Conservation (phyloP, 805 yeast species). For the Schwanniomyces sp. region DNA sequence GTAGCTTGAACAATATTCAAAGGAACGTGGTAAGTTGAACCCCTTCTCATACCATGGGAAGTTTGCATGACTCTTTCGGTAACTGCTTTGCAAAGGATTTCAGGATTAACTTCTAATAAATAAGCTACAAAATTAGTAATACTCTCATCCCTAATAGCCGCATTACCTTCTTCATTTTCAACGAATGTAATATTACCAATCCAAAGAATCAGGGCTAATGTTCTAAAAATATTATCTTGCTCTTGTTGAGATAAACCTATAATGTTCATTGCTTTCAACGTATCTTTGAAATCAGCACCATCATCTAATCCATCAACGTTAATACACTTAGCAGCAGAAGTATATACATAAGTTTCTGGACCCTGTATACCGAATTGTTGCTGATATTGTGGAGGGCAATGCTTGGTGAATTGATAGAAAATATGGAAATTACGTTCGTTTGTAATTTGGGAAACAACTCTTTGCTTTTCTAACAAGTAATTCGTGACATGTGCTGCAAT, state of each 20-base stretch:
- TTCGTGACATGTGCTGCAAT: conserved; percentile 95
- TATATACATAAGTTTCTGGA: conserved; percentile 90
- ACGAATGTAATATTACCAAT: conserved; percentile 86
- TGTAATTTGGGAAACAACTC: conserved; percentile 93
- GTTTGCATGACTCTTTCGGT: conserved; percentile 87
- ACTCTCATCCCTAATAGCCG: conserved; percentile 76
- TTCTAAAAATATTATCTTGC: conserved; percentile 86
- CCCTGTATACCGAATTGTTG: conserved; percentile 85
- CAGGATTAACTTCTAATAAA: conserved; percentile 75
- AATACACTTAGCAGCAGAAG: conserved; percentile 83
- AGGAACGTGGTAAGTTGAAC: conserved; percentile 93
- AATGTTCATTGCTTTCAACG: conserved; percentile 80
- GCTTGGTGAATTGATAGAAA: conserved; percentile 92
- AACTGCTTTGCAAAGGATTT: conserved; percentile 62
- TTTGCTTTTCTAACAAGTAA: conserved; percentile 88
- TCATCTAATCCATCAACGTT: conserved; percentile 88
- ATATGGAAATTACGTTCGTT: conserved; percentile 96
- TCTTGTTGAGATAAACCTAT: conserved; percentile 83
- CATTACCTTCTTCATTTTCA: conserved; percentile 86
- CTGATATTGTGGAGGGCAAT: conserved; percentile 82
- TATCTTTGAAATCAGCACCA: conserved; percentile 71
- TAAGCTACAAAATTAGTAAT: conserved; percentile 97
- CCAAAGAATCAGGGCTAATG: conserved; percentile 87
- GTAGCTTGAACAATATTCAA: conserved; percentile 88
- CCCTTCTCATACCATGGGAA: conserved; percentile 83